Evolutionary conservation across 805 yeast species (phyloP).

Genomic region (Wickerhamiella spandovensis): DNA sequence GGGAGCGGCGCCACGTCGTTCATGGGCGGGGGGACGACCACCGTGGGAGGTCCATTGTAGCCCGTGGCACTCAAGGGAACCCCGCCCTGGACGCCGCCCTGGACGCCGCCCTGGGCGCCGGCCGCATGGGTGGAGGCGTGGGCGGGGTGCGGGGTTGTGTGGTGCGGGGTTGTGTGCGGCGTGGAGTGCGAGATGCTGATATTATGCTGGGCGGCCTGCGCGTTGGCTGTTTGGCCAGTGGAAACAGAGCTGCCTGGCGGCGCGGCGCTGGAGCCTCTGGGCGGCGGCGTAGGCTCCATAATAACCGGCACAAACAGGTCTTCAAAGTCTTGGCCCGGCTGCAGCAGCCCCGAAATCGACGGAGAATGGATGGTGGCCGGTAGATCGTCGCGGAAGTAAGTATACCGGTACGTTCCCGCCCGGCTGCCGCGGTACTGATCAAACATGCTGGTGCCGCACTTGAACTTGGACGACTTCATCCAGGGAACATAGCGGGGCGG

Average conservation of each 20-base stretch:
- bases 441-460: conserved; percentile 3
- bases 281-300: conserved; percentile 1
- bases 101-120: not conserved
- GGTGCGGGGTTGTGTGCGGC: no score
- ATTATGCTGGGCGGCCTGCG: no score
- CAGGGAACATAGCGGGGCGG: conserved; percentile 70
- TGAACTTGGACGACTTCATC: conserved; percentile 29
- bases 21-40: not conserved
- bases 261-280: not conserved
- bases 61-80: not conserved
- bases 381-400: conserved; percentile 83
- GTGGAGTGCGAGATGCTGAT: no score
- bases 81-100: not conserved
- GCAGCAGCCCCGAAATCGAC: conserved; percentile 66
- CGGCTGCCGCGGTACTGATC: conserved; percentile 1
- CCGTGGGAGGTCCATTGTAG: not conserved
- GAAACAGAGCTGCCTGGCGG: not conserved
- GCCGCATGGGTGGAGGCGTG: no score
- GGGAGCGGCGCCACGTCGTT: not conserved
- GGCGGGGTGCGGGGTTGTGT: no score
- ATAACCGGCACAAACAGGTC: conserved; percentile 39
- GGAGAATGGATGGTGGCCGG: conserved; percentile 86
- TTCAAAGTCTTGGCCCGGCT: conserved; percentile 42
- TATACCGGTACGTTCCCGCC: conserved; percentile 54
- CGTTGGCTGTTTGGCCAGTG: not conserved